These are phyloP conservation scores for Pleurotus salmoneostramineus DNA, from an alignment of 768 basidiomycete species.

Conservation along the genomic window DNA sequence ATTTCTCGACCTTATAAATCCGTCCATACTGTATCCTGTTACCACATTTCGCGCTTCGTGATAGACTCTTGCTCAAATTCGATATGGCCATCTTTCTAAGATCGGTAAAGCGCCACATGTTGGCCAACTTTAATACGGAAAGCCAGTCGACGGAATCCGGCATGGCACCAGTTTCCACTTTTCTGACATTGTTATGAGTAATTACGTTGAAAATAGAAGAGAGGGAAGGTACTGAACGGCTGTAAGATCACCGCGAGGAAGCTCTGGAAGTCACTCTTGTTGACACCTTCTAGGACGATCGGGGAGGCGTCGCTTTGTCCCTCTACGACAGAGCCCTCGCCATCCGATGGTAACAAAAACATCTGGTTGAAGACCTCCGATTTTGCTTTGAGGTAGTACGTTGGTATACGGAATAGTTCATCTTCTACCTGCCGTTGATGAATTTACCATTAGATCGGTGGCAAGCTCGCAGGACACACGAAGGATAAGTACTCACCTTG, in stretches of 20 bases:
- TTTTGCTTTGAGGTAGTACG: constrained; percentile 25
- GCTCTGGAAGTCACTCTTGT: background rate
- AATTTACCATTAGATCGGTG: no score
- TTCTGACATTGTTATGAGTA: background rate
- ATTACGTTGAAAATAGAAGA: background rate
- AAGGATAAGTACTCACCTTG: background rate
- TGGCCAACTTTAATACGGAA: background rate
- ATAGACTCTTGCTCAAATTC: background rate
- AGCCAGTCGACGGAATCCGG: background rate
- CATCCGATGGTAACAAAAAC: constrained; percentile 14
- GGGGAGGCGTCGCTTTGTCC: background rate
- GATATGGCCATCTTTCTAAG: background rate
- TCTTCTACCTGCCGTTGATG: constrained; percentile 29
- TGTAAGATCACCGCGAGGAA: background rate
- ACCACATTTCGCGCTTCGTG: background rate
- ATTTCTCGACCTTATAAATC: background rate
- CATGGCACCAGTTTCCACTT: background rate
- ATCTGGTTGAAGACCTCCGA: constrained; percentile 30
- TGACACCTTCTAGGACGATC: background rate
- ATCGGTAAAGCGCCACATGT: constrained; percentile 1
- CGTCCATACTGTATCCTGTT: background rate
- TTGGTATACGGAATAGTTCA: constrained; percentile 33
- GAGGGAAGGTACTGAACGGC: background rate
- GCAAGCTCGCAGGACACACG: no score
- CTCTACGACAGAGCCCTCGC: background rate